Evolutionary conservation across 2,329 filamentous ascomycete species (phyloP).

Genomic region (Xylaria sp.): DNA sequence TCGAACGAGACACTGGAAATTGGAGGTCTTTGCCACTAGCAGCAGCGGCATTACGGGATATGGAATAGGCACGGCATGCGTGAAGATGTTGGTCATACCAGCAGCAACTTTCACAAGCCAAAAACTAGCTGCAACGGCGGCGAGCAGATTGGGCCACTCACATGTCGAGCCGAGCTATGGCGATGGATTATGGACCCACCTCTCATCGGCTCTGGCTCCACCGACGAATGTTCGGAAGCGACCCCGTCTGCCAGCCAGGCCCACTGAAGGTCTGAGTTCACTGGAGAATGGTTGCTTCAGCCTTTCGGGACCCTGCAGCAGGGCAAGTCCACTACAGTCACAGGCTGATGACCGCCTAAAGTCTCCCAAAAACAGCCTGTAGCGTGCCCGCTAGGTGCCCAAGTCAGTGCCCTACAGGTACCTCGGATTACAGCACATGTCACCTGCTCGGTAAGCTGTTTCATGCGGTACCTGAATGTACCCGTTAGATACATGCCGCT

Average conservation of each 20-base stretch:
- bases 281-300: background rate
- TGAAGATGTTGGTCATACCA: too few relatives aligned
- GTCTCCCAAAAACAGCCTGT: background rate
- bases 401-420: too few relatives aligned
- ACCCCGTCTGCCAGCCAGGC: background rate
- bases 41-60: background rate
- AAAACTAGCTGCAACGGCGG: background rate
- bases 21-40: background rate
- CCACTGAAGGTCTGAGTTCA: background rate
- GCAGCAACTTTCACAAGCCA: conserved; percentile 14
- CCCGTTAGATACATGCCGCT: background rate
- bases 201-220: background rate
- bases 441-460: background rate
- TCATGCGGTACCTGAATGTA: background rate
- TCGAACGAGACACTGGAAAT: background rate
- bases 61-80: too few relatives aligned
- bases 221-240: background rate
- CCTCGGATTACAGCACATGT: background rate
- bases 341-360: background rate
- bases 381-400: background rate
- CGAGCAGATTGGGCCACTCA: conserved; percentile 10
- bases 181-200: background rate
- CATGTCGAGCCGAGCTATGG: conserved; percentile 11
- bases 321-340: background rate
- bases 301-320: background rate